Evolutionary conservation across 2,329 filamentous ascomycete genomes (phyloP), one percentile per base, ranked within the genome.

Genomic region (Chaetomiaceae sp.): DNA sequence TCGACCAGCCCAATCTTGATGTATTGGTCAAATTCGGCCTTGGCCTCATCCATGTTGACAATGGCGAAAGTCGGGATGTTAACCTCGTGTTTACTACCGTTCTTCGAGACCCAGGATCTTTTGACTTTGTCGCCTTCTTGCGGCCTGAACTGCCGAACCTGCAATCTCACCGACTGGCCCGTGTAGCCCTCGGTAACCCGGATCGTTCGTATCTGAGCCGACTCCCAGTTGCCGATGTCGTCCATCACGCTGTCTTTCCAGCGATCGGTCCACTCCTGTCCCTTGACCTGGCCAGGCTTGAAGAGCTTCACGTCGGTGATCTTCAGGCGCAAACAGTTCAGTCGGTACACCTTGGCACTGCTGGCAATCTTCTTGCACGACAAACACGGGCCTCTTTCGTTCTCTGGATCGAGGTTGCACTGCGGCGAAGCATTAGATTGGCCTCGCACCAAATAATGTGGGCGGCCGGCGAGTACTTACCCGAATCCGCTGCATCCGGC

Each of bases 401-500:
- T 69, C 1, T 71, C 67, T 0, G 71, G 68, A 45, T 81, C 77
- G 23, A 71, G 72, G 52, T 78, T 72, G 61, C 80, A 84, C 80
- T 84, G 49, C 10, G 13, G 40, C 32, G 10, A 27, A 13, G 14
- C 13, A 38, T 53, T 32, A 58, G 54, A 18, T 29, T 5, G 13
- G 11, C 14, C 7, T 45, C 18, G 1, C 20, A 7, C 37, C 27
- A 14, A 29, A 11, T 6, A 6, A 11, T 9, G 21, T 8, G 30
- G n/a, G n/a, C 10, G 10, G 16, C 13, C 11, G 46, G 23, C 14
- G 29, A 53, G 16, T 32, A 69, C 78, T 73, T 66, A 83, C 80
- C 44, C 81, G 74, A 60, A 84, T 82, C 38, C 80, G 74, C 58
- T 84, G 81, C 78, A 83, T 82, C 45, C 78, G 73, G 57, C 81